Percentiles rank a stretch among this genome's conserved stretches.
Evolutionary conservation across 805 yeast species (phyloP).

Genomic region (Candida hungchunana): DNA sequence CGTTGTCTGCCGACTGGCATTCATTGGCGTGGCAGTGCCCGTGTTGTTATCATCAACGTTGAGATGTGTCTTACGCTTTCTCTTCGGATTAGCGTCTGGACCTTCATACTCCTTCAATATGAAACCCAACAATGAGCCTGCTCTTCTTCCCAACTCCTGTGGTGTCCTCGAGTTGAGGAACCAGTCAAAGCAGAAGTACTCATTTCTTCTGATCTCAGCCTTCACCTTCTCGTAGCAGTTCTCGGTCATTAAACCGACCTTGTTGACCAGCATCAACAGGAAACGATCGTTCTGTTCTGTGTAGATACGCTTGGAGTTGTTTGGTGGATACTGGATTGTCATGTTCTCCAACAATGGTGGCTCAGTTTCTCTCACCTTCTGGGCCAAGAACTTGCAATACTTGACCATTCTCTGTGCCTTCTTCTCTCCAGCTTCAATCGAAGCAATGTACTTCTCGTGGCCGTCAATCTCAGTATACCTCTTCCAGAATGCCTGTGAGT

Average conservation of each 20-base stretch:
- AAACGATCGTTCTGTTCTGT: conserved; percentile 69
- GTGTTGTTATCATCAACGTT: conserved; percentile 4
- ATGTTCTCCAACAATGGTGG: conserved; percentile 63
- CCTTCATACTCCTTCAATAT: conserved; percentile 68
- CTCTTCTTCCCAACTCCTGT: conserved; percentile 67
- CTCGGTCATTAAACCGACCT: conserved; percentile 58
- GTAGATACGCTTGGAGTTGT: conserved; percentile 71
- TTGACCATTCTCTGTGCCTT: conserved; percentile 49
- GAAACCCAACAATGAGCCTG: conserved; percentile 62
- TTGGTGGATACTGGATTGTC: conserved; percentile 72
- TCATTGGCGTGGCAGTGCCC: conserved; percentile 16
- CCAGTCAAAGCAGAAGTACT: conserved; percentile 69
- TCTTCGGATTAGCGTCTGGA: conserved; percentile 49
- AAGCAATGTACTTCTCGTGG: conserved; percentile 63
- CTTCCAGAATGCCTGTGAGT: conserved; percentile 61
- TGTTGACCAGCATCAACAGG: conserved; percentile 54
- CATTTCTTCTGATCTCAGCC: conserved; percentile 56
- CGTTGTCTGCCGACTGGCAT: conserved; percentile 33
- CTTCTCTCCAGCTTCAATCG: conserved; percentile 70
- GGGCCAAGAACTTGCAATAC: conserved; percentile 52
- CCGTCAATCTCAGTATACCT: conserved; percentile 60
- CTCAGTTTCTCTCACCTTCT: conserved; percentile 48
- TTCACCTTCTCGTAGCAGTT: conserved; percentile 60
- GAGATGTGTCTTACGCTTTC: conserved; percentile 31
- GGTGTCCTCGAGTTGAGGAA: conserved; percentile 66